phyloP scores from a whole-genome alignment of 768 basidiomycete genomes.

The Antrodiella citrinella region DNA sequence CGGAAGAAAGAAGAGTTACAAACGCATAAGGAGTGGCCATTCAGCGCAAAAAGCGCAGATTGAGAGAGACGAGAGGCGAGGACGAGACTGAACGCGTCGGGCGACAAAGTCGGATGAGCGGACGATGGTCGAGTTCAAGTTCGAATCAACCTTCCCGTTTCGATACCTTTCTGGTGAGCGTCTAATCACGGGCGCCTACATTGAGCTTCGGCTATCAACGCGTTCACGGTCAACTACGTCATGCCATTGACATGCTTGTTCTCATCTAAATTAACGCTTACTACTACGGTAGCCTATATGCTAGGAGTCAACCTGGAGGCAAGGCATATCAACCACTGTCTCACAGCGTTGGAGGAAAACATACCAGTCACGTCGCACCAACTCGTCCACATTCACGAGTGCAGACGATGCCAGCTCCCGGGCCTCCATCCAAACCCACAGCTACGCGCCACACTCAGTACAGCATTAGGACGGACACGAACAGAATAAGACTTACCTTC shows the following conservation, averaged over 20 bases:
- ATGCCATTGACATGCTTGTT: no score
- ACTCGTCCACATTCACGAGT: conserved; percentile 73
- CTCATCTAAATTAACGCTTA: background rate
- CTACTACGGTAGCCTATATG: conserved; percentile 23
- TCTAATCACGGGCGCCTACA: no score
- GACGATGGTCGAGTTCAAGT: background rate
- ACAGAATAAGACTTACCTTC: conserved; percentile 50
- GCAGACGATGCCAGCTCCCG: conserved; percentile 77
- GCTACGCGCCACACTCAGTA: conserved; percentile 29
- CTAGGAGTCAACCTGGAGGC: conserved; percentile 41
- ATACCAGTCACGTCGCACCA: conserved; percentile 83
- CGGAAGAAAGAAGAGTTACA: conserved; percentile 87
- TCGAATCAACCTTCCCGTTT: no score
- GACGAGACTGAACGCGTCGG: conserved; percentile 9
- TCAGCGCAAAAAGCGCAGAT: conserved; percentile 15
- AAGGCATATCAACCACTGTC: conserved; percentile 10
- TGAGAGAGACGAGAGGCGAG: conserved; percentile 8
- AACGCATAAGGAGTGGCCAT: conserved; percentile 75
- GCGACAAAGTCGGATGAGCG: conserved; percentile 3
- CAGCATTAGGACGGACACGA: background rate
- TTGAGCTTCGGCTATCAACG: no score
- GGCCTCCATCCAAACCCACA: conserved; percentile 93
- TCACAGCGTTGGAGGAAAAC: conserved; percentile 21
- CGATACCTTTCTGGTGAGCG: no score
- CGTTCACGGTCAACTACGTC: no score